These are phyloP conservation scores for Aspergillus olivimuriae DNA, from an alignment of 495 filamentous ascomycete species.

Conservation along the genomic window DNA sequence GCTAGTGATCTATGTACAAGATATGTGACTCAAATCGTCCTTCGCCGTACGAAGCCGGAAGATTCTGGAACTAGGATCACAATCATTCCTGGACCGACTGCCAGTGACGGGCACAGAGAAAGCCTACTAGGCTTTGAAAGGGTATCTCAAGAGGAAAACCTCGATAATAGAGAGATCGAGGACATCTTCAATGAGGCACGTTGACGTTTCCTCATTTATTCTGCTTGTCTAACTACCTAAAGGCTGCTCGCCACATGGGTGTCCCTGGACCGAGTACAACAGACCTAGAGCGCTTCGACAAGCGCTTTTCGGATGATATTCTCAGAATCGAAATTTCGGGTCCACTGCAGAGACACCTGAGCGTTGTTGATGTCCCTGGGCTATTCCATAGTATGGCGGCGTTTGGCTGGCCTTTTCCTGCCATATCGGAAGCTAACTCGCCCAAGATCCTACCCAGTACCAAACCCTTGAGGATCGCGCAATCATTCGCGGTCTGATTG, in stretches of 20 bases:
- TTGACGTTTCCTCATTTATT: background rate
- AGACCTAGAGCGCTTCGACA: constrained; percentile 10
- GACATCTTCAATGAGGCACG: constrained; percentile 26
- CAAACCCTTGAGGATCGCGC: constrained; percentile 27
- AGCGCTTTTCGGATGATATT: constrained; percentile 39
- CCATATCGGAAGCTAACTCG: background rate
- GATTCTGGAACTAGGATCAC: constrained; percentile 18
- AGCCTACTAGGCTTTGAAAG: constrained; percentile 20
- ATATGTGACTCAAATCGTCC: constrained; percentile 54
- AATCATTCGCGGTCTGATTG: constrained; percentile 34
- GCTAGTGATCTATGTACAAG: constrained; percentile 50
- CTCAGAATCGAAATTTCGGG: constrained; percentile 46
- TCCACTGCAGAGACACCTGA: constrained; percentile 41
- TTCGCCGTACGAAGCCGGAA: constrained; percentile 30
- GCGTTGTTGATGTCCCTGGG: constrained; percentile 49
- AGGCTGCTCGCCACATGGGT: constrained; percentile 25
- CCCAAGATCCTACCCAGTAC: constrained; percentile 20
- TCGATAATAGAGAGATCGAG: constrained; percentile 27
- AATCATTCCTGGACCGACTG: constrained; percentile 22
- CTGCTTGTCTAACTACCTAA: background rate
- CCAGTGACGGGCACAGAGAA: constrained; percentile 12
- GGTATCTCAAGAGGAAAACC: constrained; percentile 13
- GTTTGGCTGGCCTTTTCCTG: background rate
- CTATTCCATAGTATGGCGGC: constrained; percentile 36
- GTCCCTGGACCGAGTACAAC: constrained; percentile 12